Conservation (phyloP, 805 yeast genomes). For the Lipomyces yamanashiensis region DNA sequence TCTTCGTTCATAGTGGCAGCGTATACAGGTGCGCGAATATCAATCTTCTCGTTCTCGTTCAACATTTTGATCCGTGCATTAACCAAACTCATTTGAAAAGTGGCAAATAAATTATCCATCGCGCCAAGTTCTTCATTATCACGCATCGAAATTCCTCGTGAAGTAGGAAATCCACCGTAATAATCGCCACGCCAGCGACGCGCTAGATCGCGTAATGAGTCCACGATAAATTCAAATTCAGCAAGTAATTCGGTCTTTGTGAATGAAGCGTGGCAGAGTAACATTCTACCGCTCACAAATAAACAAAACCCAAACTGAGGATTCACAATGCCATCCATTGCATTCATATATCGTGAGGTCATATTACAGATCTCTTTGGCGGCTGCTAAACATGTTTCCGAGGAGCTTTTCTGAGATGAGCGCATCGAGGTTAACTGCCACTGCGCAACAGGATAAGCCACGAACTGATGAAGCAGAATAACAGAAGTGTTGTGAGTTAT, state of each 20-base stretch:
- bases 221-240: slow-evolving; percentile 11
- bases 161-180: not conserved
- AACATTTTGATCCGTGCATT: slow-evolving; percentile 11
- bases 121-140: not conserved
- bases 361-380: slow-evolving; percentile 21
- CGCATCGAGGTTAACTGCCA: slow-evolving; percentile 20
- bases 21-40: slow-evolving; percentile 17
- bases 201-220: slow-evolving; percentile 14
- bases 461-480: slow-evolving; percentile 23
- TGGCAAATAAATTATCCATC: slow-evolving; percentile 16
- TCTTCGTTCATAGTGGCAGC: slow-evolving; percentile 2
- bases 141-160: not conserved
- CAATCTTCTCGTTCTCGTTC: slow-evolving; percentile 14
- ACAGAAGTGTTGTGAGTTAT: slow-evolving; percentile 22
- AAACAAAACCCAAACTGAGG: slow-evolving; percentile 27
- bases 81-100: slow-evolving; percentile 8
- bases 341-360: slow-evolving; percentile 14
- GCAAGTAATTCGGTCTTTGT: slow-evolving; percentile 5
- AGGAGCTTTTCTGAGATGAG: slow-evolving; percentile 12
- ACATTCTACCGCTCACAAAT: slow-evolving; percentile 21
- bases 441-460: slow-evolving; percentile 18
- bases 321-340: slow-evolving; percentile 13
- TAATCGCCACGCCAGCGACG: slow-evolving; percentile 18
- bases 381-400: slow-evolving; percentile 17
- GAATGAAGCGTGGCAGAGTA: slow-evolving; percentile 17